Evolutionary conservation across 257 asterid species (phyloP).

Genomic region (Solanum pinnatisectum): DNA sequence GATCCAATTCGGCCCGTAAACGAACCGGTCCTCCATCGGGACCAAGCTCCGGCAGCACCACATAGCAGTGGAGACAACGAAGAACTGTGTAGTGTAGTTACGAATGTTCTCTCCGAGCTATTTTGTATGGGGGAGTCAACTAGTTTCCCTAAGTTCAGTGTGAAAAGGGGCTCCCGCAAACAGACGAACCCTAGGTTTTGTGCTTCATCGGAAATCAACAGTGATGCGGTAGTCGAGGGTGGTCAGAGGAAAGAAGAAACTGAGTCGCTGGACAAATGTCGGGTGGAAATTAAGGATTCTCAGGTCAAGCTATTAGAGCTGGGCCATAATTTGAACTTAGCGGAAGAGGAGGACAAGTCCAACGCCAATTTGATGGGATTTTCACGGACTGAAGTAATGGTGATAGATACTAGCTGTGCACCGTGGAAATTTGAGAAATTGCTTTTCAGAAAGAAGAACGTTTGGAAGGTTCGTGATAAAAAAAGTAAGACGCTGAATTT

Average conservation of each 20-base stretch:
- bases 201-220: constrained; percentile 7
- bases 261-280: constrained; percentile 18
- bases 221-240: constrained; percentile 14
- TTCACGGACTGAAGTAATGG: constrained; percentile 74
- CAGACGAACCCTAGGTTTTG: constrained; percentile 62
- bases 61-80: constrained; percentile 11
- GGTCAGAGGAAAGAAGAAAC: constrained; percentile 8
- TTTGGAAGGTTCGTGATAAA: constrained; percentile 79
- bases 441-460: constrained; percentile 67
- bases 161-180: constrained; percentile 50
- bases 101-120: constrained; percentile 63
- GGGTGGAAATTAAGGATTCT: constrained; percentile 26
- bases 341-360: constrained; percentile 26
- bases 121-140: constrained; percentile 51
- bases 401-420: constrained; percentile 80
- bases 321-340: constrained; percentile 7
- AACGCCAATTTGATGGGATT: constrained; percentile 47
- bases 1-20: neutral
- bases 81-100: constrained; percentile 21
- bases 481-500: constrained; percentile 23
- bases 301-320: constrained; percentile 6
- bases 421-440: constrained; percentile 82
- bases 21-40: neutral
- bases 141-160: constrained; percentile 4
- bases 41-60: neutral